A percentile compares a stretch with the other conserved stretches of the same genome.
phyloP scores from a whole-genome alignment of 192 early-diverging fungal genomes.

The Gonapodya prolifera region DNA sequence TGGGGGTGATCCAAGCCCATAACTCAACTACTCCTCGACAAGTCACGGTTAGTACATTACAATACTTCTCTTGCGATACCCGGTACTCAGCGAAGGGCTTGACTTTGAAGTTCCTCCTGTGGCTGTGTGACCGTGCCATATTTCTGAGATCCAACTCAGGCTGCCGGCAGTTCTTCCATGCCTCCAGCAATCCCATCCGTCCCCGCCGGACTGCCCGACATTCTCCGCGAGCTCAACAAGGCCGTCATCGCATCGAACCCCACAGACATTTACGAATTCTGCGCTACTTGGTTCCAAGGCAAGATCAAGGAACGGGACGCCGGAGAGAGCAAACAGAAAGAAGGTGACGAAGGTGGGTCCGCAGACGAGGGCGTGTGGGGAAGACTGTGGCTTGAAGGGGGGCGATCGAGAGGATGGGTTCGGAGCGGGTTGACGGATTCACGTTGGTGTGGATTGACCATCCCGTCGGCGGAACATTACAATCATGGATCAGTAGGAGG shows the following conservation, averaged over 20 bases:
- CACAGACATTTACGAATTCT: constrained; percentile 82
- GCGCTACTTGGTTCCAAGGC: constrained; percentile 75
- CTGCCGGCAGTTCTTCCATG: too few relatives aligned
- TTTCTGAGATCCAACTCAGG: too few relatives aligned
- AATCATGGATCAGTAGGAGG: too few relatives aligned
- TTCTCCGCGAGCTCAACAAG: constrained; percentile 74
- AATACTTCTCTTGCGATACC: too few relatives aligned
- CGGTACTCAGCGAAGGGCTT: too few relatives aligned
- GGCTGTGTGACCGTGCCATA: too few relatives aligned
- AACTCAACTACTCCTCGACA: too few relatives aligned
- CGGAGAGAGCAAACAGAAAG: constrained; percentile 7
- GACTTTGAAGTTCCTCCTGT: too few relatives aligned
- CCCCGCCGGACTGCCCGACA: constrained; percentile 39
- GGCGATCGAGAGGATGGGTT: not conserved
- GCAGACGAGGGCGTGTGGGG: not conserved
- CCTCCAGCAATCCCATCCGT: too few relatives aligned
- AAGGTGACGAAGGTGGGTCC: not conserved
- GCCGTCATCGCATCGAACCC: constrained; percentile 65
- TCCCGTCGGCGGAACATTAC: constrained; percentile 10
- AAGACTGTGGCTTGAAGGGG: not conserved
- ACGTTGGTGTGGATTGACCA: not conserved
- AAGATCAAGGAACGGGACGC: constrained; percentile 72
- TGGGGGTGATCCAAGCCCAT: too few relatives aligned
- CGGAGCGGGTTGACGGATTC: not conserved
- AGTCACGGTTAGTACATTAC: too few relatives aligned